These are phyloP conservation scores for Linnemannia zychae DNA, from an alignment of 192 early-diverging fungal genomes.

Conservation along the genomic window DNA sequence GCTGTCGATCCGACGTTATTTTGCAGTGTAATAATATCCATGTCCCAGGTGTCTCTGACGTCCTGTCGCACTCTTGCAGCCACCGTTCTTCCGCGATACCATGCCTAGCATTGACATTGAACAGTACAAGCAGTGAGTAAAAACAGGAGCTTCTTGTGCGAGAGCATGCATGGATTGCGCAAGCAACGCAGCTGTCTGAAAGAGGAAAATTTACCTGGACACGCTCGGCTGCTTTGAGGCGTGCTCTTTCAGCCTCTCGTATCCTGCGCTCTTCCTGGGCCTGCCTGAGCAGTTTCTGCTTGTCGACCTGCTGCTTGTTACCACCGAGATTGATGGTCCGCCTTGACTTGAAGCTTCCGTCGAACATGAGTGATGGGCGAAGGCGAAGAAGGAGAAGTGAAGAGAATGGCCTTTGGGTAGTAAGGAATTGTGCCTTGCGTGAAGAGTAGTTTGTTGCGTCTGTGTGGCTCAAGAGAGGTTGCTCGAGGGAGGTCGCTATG, in stretches of 20 bases:
- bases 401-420: neutral
- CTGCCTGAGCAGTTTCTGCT: slow-evolving; percentile 72
- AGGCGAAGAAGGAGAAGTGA: neutral
- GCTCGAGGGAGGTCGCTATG: neutral
- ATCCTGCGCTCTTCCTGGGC: slow-evolving; percentile 79
- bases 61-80: slow-evolving; percentile 40
- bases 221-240: slow-evolving; percentile 63
- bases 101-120: slow-evolving; percentile 56
- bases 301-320: slow-evolving; percentile 72
- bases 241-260: slow-evolving; percentile 78
- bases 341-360: slow-evolving; percentile 83
- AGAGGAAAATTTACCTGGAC: slow-evolving; percentile 73
- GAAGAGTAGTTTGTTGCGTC: neutral
- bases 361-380: slow-evolving; percentile 64
- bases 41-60: slow-evolving; percentile 58
- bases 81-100: slow-evolving; percentile 67
- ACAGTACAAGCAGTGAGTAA: neutral
- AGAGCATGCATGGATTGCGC: neutral
- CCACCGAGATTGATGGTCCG: slow-evolving; percentile 90
- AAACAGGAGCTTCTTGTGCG: neutral
- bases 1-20: slow-evolving; percentile 2
- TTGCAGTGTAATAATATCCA: neutral
- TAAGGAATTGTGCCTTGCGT: neutral
- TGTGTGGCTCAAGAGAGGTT: neutral
- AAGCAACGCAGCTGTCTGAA: neutral